Evolutionary conservation across 208 protist genomes (phyloP).

Genomic region (Porcisia deanei): DNA sequence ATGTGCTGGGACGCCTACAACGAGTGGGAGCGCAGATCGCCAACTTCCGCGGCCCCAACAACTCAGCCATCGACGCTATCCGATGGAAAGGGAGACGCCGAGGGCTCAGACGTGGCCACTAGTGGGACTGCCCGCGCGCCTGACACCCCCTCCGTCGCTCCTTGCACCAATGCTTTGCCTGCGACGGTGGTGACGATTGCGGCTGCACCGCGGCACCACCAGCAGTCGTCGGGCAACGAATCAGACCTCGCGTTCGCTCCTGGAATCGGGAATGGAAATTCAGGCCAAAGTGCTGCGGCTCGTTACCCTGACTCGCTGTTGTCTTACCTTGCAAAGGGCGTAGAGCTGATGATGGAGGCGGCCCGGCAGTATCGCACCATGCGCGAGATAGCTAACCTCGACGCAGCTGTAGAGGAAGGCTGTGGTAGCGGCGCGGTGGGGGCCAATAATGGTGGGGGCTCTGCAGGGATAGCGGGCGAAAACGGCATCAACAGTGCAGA

Average conservation of each 20-base stretch:
- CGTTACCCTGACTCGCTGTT: neutral
- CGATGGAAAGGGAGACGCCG: neutral
- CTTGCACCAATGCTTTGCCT: slow-evolving; percentile 7
- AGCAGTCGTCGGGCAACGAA: slow-evolving; percentile 3
- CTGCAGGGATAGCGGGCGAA: neutral
- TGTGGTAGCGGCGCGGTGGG: neutral
- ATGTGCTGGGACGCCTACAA: slow-evolving; percentile 82
- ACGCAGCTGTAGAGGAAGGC: slow-evolving; percentile 42
- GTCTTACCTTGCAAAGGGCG: slow-evolving; percentile 44
- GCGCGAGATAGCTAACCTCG: slow-evolving; percentile 62
- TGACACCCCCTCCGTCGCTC: neutral
- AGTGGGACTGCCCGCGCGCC: neutral
- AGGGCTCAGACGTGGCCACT: neutral
- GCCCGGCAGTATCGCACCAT: slow-evolving; percentile 63
- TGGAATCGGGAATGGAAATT: neutral
- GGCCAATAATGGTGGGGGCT: neutral
- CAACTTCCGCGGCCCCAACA: slow-evolving; percentile 4
- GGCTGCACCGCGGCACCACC: neutral
- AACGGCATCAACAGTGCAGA: neutral
- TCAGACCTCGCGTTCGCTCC: neutral
- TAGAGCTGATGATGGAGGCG: slow-evolving; percentile 51
- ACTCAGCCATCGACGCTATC: neutral
- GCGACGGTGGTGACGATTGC: slow-evolving; percentile 16
- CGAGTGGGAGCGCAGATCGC: slow-evolving; percentile 31
- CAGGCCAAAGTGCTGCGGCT: neutral